These are phyloP conservation scores for Cryptococcus amylolentus DNA, from an alignment of 1,284 basidiomycete species.

Conservation along the genomic window DNA sequence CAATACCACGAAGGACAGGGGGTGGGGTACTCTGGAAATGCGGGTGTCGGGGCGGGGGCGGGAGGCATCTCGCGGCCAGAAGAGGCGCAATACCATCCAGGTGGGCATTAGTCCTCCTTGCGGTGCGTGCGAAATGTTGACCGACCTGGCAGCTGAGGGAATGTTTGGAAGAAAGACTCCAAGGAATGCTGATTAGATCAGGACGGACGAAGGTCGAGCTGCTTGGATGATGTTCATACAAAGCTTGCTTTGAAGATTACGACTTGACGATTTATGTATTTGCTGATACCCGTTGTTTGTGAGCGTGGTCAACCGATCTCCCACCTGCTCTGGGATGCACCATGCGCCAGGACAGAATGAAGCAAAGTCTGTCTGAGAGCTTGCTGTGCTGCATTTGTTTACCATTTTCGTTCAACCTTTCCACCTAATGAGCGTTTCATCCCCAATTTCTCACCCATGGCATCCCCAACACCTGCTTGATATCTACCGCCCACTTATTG, in stretches of 20 bases:
- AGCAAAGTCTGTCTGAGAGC: no score
- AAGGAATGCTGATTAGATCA: constrained; percentile 3
- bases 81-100: constrained; percentile 30
- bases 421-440: no score
- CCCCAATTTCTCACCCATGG: no score
- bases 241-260: background rate
- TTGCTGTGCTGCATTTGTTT: no score
- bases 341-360: no score
- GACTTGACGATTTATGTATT: background rate
- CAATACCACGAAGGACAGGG: constrained; percentile 18
- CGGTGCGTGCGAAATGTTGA: background rate
- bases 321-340: no score
- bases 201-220: background rate
- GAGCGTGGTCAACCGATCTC: no score
- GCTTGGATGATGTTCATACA: background rate
- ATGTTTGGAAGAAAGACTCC: constrained; percentile 34
- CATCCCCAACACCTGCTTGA: no score
- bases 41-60: background rate
- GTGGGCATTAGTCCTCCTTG: constrained; percentile 14
- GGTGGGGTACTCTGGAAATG: constrained; percentile 9
- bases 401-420: no score
- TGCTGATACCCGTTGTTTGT: no score
- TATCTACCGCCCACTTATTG: no score
- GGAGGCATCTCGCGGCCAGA: constrained; percentile 25
- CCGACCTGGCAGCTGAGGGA: constrained; percentile 21